These are phyloP conservation scores for Pyrus pyrifolia DNA, from an alignment of 306 rosid genomes.

Conservation along the genomic window DNA sequence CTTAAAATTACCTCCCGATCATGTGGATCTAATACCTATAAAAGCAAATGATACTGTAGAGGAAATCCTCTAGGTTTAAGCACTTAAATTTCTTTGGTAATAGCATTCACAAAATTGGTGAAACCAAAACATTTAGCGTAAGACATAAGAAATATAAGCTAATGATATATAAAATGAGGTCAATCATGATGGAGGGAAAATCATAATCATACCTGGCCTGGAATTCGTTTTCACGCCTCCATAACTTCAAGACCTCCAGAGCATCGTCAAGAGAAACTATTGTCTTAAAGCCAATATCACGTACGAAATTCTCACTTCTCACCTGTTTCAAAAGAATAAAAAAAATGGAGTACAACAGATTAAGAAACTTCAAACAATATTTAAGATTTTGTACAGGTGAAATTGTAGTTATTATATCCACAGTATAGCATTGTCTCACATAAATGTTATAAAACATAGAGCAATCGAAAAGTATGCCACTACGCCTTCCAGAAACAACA, in stretches of 20 bases:
- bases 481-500: too few species aligned
- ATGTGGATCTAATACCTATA: not conserved
- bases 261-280: constrained; percentile 58
- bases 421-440: not conserved
- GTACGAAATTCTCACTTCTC: constrained; percentile 49
- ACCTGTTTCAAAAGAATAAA: constrained; percentile 46
- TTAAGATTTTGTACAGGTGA: not conserved
- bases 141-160: not conserved
- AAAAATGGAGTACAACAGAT: not conserved
- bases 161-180: not conserved
- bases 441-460: not conserved
- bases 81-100: not conserved
- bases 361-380: not conserved
- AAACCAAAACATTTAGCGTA: not conserved
- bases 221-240: constrained; percentile 53
- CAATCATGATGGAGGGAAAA: not conserved
- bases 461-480: not conserved
- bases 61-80: not conserved
- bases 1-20: not conserved
- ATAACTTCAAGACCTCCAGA: constrained; percentile 48
- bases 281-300: constrained; percentile 74
- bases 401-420: not conserved
- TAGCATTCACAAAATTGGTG: not conserved
- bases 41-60: not conserved
- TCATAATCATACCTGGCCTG: constrained; percentile 51